These are phyloP conservation scores for Chrysophaeum taylorii DNA, from an alignment of 352 stramenopile species.

Conservation along the genomic window DNA sequence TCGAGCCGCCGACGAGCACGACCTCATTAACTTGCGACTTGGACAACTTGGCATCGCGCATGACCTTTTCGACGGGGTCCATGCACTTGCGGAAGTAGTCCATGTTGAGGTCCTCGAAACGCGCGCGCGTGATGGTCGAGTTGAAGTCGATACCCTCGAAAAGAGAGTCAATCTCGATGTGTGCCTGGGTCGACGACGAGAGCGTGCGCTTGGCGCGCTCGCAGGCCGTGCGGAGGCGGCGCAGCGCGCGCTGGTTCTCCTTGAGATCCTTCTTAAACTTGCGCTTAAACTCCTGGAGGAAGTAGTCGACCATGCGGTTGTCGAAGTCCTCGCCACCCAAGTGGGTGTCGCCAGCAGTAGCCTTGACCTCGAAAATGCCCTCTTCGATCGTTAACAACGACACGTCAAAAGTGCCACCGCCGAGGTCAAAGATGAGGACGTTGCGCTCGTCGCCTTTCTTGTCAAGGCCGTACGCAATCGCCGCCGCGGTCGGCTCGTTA, in stretches of 20 bases:
- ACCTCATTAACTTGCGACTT: slow-evolving; percentile 85
- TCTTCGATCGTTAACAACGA: slow-evolving; percentile 38
- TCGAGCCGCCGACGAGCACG: slow-evolving; percentile 87
- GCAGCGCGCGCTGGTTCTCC: slow-evolving; percentile 80
- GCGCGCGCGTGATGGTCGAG: slow-evolving; percentile 83
- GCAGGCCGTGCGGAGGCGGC: slow-evolving; percentile 83
- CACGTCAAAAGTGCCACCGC: slow-evolving; percentile 69
- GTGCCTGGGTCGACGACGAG: slow-evolving; percentile 83
- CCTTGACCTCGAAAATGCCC: slow-evolving; percentile 39
- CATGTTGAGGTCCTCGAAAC: slow-evolving; percentile 87
- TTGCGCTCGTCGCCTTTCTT: slow-evolving; percentile 79
- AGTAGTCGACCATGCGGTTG: slow-evolving; percentile 89
- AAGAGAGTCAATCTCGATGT: slow-evolving; percentile 92
- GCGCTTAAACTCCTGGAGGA: slow-evolving; percentile 81
- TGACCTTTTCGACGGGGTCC: slow-evolving; percentile 74
- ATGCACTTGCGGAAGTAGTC: slow-evolving; percentile 81
- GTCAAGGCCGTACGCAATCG: slow-evolving; percentile 63
- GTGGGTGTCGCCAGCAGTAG: slow-evolving; percentile 79
- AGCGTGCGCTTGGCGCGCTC: slow-evolving; percentile 93
- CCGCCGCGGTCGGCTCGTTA: slow-evolving; percentile 42
- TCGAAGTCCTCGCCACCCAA: slow-evolving; percentile 92
- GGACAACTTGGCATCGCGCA: slow-evolving; percentile 68
- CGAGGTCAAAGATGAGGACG: slow-evolving; percentile 76
- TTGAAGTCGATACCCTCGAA: slow-evolving; percentile 93
- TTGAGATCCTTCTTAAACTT: slow-evolving; percentile 75